Conservation (phyloP, 768 basidiomycete species). For the Nidularia sp. region DNA sequence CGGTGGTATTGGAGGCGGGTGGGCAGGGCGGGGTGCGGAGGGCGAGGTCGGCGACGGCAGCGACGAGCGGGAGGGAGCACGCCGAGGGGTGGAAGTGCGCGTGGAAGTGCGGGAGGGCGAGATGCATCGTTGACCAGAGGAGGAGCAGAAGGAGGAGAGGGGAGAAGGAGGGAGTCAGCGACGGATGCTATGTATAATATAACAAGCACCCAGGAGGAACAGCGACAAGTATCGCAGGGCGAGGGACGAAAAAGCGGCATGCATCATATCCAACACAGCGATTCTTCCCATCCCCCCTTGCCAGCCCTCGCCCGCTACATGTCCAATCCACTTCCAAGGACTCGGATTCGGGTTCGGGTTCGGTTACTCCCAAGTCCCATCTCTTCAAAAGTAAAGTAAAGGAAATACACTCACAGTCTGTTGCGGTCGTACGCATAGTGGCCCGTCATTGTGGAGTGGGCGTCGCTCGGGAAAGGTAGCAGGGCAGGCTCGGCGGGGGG, state of each 20-base stretch:
- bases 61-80: conserved; percentile 13
- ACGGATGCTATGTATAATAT: too few relatives aligned
- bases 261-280: too few relatives aligned
- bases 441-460: conserved; percentile 11
- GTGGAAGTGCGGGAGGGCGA: conserved; percentile 18
- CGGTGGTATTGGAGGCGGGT: conserved; percentile 8
- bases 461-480: not conserved
- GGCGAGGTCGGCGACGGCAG: not conserved
- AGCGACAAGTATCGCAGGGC: too few relatives aligned
- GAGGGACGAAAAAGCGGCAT: too few relatives aligned
- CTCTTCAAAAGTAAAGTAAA: not conserved
- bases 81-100: not conserved
- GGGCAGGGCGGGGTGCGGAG: not conserved
- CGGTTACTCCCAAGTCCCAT: not conserved
- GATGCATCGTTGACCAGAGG: too few relatives aligned
- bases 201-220: too few relatives aligned
- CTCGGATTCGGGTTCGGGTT: too few relatives aligned
- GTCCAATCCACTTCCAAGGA: too few relatives aligned
- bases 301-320: too few relatives aligned
- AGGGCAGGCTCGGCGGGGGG: not conserved
- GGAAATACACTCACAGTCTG: conserved; percentile 36
- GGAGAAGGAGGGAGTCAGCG: too few relatives aligned
- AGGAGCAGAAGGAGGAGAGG: too few relatives aligned
- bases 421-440: conserved; percentile 31
- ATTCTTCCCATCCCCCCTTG: too few relatives aligned